Evolutionary conservation across 306 rosid species (phyloP), one percentile per base, ranked within the genome.

Genomic region (Gastrolobium villosum): DNA sequence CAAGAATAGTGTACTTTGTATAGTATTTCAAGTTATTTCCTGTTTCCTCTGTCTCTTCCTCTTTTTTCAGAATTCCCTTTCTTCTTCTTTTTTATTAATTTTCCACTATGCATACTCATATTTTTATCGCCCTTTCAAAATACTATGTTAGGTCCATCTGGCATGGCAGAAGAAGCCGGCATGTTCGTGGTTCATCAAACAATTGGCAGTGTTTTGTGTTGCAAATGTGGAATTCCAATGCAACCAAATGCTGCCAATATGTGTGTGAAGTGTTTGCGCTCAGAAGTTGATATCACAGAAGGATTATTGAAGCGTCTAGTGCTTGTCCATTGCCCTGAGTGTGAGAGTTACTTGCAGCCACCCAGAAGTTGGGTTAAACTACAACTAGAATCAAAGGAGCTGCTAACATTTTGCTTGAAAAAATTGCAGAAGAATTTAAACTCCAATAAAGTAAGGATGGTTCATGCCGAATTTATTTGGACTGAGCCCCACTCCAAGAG

Each of bases 401-500:
- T 90, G 43, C 74, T 90, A n/a, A 87, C 88, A 6, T 86, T 88
- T 84, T 90, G 92, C 45, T 78, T 85, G 76, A 85, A 86, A 71
- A 82, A 87, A 43, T 82, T 88, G 67, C 87, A 84, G 78, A 85
- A 59, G 69, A 79, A 70, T 46, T 43, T 52, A 1, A 55, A 82
- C 75, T 60, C 88, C 46, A 88, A 86, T 43, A 87, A 82, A 79
- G 88, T 86, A 35, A 85, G 89, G 79, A 57, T 88, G 80, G 82
- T 87, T 2, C 65, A 88, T 71, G 91, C 96, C 0, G 87, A 83
- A 35, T 88, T 85, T 62, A 82, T 90, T 78, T 90, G 93, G 93
- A 88, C 91, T 0, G 90, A 90, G 62, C 93, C 91, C 44, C 95
- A 88, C 79, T 88, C 92, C 74, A 88, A 90, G 82, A 88, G 76